A percentile compares a stretch with the other conserved stretches of the same genome.
phyloP scores from a whole-genome alignment of 139 green algal species.

The Volvox reticuliferus region DNA sequence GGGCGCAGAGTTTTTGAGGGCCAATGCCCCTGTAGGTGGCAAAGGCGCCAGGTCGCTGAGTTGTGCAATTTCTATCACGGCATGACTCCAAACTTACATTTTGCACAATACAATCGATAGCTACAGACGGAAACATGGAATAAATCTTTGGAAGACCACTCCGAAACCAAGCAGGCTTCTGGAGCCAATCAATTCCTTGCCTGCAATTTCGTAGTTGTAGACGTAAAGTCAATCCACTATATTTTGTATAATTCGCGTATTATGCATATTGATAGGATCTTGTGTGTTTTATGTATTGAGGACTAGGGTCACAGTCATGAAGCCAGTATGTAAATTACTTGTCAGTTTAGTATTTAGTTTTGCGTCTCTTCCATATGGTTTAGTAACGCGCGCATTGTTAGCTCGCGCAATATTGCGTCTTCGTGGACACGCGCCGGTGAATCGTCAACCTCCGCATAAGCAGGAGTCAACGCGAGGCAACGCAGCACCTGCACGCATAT shows the following conservation, averaged over 20 bases:
- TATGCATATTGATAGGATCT: not conserved
- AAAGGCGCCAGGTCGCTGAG: no score
- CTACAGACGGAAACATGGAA: no score
- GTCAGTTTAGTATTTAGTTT: not conserved
- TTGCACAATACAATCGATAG: no score
- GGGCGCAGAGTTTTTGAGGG: no score
- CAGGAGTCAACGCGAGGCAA: not conserved
- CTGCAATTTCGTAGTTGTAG: no score
- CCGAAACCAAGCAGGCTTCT: no score
- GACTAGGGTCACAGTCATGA: conserved; percentile 4
- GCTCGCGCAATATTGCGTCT: not conserved
- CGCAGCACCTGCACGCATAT: not conserved
- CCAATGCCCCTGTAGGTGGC: no score
- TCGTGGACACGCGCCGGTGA: not conserved
- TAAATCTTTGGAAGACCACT: no score
- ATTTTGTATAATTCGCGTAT: not conserved
- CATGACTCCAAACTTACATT: no score
- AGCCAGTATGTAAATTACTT: not conserved
- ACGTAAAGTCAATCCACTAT: not conserved
- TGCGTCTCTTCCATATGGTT: not conserved
- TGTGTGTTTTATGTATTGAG: not conserved
- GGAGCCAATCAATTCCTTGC: no score
- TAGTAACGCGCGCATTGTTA: not conserved
- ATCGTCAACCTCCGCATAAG: not conserved
- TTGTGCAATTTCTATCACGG: no score